Conservation (phyloP, 805 yeast species). For the Torulaspora quercuum region DNA sequence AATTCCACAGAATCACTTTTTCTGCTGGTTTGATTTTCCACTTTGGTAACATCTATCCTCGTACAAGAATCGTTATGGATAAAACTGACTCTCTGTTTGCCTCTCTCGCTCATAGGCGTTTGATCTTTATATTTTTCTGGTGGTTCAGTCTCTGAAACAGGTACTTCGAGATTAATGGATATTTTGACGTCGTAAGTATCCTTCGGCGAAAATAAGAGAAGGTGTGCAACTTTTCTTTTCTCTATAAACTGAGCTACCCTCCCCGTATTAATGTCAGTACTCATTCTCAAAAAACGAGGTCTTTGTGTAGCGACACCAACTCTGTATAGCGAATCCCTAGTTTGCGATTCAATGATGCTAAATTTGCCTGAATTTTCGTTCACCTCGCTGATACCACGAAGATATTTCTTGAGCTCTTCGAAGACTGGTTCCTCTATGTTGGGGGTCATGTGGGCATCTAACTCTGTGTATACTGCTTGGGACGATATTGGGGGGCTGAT, state of each 20-base stretch:
- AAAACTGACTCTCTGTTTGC: constrained; percentile 69
- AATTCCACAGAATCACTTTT: constrained; percentile 28
- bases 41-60: constrained; percentile 68
- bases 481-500: constrained; percentile 63
- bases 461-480: constrained; percentile 59
- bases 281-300: constrained; percentile 61
- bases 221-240: constrained; percentile 69
- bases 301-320: constrained; percentile 60
- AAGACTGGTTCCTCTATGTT: constrained; percentile 63
- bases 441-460: constrained; percentile 57
- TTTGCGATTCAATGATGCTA: constrained; percentile 57
- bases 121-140: constrained; percentile 52
- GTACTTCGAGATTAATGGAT: constrained; percentile 73
- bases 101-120: constrained; percentile 55
- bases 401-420: constrained; percentile 51
- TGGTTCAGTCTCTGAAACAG: constrained; percentile 51
- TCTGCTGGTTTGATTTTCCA: constrained; percentile 35
- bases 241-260: constrained; percentile 65
- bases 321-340: constrained; percentile 59
- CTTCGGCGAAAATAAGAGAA: constrained; percentile 71
- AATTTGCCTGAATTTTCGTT: constrained; percentile 53
- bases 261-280: constrained; percentile 65
- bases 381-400: constrained; percentile 51
- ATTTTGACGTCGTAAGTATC: constrained; percentile 73
- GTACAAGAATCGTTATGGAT: constrained; percentile 72